Percentiles rank a stretch among this genome's conserved stretches.
Evolutionary conservation across 2,329 filamentous ascomycete genomes (phyloP).

Genomic region (Sporothrix pallida): DNA sequence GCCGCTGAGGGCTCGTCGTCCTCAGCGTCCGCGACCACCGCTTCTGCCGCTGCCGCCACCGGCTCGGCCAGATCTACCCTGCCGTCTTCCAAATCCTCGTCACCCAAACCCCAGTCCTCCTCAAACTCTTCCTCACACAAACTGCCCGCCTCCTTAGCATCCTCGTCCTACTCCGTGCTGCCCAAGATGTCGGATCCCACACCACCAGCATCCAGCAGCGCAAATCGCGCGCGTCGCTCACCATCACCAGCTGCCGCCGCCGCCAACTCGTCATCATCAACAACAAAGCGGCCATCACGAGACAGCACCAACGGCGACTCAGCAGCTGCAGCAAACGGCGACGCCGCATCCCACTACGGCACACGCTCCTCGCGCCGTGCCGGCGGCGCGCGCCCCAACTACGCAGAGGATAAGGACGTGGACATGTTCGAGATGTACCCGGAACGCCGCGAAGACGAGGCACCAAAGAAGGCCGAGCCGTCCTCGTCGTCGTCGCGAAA

Average conservation of each 20-base stretch:
- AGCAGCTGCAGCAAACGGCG: conserved; percentile 13
- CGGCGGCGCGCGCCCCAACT: conserved; percentile 82
- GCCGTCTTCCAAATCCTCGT: conserved; percentile 26
- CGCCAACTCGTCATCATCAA: conserved; percentile 48
- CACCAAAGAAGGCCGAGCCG: conserved; percentile 61
- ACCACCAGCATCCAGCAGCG: conserved; percentile 27
- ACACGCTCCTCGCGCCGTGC: conserved; percentile 91
- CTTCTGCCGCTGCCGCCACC: conserved; percentile 7
- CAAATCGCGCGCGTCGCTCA: conserved; percentile 16
- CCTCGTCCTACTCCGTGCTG: conserved; percentile 42
- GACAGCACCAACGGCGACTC: conserved; percentile 51
- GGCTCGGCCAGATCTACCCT: conserved; percentile 31
- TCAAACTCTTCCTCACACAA: conserved; percentile 37
- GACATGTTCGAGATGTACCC: conserved; percentile 76
- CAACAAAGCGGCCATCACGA: conserved; percentile 53
- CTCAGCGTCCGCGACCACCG: conserved; percentile 18
- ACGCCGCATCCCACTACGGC: conserved; percentile 67
- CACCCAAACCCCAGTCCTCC: conserved; percentile 24
- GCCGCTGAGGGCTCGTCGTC: conserved; percentile 23
- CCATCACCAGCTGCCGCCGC: conserved; percentile 25
- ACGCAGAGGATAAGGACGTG: conserved; percentile 91
- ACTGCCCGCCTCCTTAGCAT: conserved; percentile 40
- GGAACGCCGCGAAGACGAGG: conserved; percentile 61
- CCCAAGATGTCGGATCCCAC: conserved; percentile 44
- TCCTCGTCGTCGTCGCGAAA: conserved; percentile 40